phyloP scores from a whole-genome alignment of 352 stramenopile genomes.

The Pythium coloratum region DNA sequence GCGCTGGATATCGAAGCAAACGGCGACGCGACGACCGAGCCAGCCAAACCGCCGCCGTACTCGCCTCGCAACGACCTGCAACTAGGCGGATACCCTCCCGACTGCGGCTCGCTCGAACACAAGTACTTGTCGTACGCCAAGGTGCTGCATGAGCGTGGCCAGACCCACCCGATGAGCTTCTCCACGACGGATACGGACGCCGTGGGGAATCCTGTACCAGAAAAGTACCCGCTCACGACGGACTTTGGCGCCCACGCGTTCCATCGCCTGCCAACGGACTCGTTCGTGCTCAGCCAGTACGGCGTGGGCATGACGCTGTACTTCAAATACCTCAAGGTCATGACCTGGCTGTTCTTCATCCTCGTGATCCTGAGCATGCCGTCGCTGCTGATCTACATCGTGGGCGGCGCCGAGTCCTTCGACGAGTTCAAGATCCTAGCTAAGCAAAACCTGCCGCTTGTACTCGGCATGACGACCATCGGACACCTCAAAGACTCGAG shows the following conservation, averaged over 20 bases:
- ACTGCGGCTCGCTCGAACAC: constrained; percentile 69
- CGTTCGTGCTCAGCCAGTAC: constrained; percentile 74
- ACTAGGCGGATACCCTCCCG: constrained; percentile 66
- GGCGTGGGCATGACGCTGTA: constrained; percentile 75
- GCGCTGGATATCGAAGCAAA: constrained; percentile 13
- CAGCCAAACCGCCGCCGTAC: constrained; percentile 13
- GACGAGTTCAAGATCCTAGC: constrained; percentile 60
- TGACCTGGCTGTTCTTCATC: constrained; percentile 81
- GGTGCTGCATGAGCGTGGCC: constrained; percentile 61
- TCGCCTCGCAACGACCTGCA: constrained; percentile 54
- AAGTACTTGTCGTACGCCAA: constrained; percentile 86
- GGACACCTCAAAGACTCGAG: constrained; percentile 71
- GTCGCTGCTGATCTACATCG: constrained; percentile 60
- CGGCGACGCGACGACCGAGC: background rate
- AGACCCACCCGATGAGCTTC: constrained; percentile 77
- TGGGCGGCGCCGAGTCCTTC: constrained; percentile 56
- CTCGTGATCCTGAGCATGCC: constrained; percentile 67
- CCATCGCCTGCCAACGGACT: constrained; percentile 71
- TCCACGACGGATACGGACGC: constrained; percentile 55
- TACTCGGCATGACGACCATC: constrained; percentile 81
- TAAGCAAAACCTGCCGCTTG: constrained; percentile 62
- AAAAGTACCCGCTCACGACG: constrained; percentile 55
- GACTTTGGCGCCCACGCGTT: constrained; percentile 84
- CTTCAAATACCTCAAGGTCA: constrained; percentile 89
- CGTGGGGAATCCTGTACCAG: constrained; percentile 51